These are phyloP conservation scores for Herpetospermum pedunculosum DNA, from an alignment of 306 rosid genomes.

Conservation along the genomic window DNA sequence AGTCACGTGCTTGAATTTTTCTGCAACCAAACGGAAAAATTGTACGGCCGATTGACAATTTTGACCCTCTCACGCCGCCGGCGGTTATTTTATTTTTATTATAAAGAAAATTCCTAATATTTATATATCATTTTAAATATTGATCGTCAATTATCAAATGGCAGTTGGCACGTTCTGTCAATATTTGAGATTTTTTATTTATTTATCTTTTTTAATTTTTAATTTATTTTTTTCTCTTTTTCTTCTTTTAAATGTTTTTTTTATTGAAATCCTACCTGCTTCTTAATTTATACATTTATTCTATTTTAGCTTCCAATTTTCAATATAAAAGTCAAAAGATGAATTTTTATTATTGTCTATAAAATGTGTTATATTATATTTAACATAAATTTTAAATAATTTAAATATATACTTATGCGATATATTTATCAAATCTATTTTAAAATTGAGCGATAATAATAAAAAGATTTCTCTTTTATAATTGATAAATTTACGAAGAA, in stretches of 20 bases:
- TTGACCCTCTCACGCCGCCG: not conserved
- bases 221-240: not conserved
- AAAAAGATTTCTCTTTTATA: no score
- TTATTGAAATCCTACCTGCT: not conserved
- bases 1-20: constrained; percentile 3
- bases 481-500: not conserved
- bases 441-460: no score
- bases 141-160: not conserved
- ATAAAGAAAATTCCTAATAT: not conserved
- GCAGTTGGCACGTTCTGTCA: not conserved
- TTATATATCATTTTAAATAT: not conserved
- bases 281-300: not conserved
- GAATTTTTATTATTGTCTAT: no score
- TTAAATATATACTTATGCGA: no score
- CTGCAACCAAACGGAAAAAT: not conserved
- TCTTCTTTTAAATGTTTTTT: not conserved
- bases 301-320: not conserved
- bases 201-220: not conserved
- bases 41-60: not conserved
- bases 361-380: no score
- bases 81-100: not conserved
- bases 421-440: no score
- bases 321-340: no score
- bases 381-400: no score
- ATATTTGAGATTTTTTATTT: not conserved